phyloP scores from a whole-genome alignment of 805 yeast species.

The Candida stauntonica region DNA sequence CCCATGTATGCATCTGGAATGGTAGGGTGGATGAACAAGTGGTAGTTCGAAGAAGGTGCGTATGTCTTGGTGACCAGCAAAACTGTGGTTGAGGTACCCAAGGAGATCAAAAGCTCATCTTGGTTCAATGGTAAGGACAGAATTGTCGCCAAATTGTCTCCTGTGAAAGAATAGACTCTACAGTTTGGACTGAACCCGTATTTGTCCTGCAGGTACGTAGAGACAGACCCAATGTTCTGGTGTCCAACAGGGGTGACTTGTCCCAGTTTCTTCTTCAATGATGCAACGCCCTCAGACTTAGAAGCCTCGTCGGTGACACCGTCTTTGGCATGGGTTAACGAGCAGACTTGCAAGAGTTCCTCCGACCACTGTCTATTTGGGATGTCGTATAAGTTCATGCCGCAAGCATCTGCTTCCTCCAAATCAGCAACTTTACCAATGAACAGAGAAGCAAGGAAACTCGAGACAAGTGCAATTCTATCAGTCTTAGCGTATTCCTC shows the following conservation, averaged over 20 bases:
- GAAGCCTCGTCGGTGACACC: conserved; percentile 14
- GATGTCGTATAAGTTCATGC: conserved; percentile 85
- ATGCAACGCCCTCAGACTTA: conserved; percentile 20
- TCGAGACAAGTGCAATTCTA: conserved; percentile 71
- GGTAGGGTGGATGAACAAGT: conserved; percentile 83
- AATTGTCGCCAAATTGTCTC: conserved; percentile 88
- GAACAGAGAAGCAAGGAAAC: conserved; percentile 69
- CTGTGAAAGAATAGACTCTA: conserved; percentile 72
- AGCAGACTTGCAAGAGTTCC: conserved; percentile 43
- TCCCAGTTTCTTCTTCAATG: conserved; percentile 51
- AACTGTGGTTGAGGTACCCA: conserved; percentile 92
- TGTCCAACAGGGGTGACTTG: conserved; percentile 45
- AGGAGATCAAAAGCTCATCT: conserved; percentile 72
- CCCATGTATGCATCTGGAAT: conserved; percentile 78
- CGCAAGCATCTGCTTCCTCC: conserved; percentile 88
- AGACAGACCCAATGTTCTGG: conserved; percentile 45
- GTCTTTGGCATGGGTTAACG: conserved; percentile 29
- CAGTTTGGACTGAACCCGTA: conserved; percentile 63
- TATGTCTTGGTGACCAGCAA: conserved; percentile 74
- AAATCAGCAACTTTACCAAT: conserved; percentile 58
- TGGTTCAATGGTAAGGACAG: conserved; percentile 72
- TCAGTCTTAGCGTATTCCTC: conserved; percentile 50
- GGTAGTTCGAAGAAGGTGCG: conserved; percentile 76
- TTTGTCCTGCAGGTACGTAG: conserved; percentile 55
- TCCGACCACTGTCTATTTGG: conserved; percentile 50